Conservation (phyloP, 2,329 filamentous ascomycete genomes). For the Tricladium varicosporioides region DNA sequence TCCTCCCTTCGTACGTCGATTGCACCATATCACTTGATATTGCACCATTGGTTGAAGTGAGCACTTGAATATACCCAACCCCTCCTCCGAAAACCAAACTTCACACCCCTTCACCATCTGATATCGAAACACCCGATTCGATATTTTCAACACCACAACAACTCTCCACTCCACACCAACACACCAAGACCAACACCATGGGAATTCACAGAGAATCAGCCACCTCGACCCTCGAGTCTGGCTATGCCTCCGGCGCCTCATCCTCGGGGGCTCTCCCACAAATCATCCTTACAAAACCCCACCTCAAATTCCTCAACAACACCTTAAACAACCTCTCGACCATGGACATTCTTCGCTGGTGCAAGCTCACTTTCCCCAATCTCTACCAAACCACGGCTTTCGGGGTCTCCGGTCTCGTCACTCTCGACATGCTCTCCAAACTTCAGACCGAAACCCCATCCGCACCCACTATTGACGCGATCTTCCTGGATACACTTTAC, state of each 20-base stretch:
- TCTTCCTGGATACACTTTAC: conserved; percentile 83
- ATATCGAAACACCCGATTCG: background rate
- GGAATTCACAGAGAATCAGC: conserved; percentile 25
- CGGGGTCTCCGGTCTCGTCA: conserved; percentile 76
- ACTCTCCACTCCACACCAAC: background rate
- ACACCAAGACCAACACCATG: conserved; percentile 27
- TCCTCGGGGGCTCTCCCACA: conserved; percentile 66
- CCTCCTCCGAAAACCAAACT: conserved; percentile 3
- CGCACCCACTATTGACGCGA: conserved; percentile 59
- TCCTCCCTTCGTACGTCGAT: conserved; percentile 6
- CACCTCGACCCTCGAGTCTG: conserved; percentile 65
- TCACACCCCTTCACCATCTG: background rate
- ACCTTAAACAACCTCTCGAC: conserved; percentile 86
- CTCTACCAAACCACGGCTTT: conserved; percentile 87
- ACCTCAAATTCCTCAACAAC: conserved; percentile 86
- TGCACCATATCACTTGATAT: conserved; percentile 12
- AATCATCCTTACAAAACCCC: conserved; percentile 81
- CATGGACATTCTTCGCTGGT: conserved; percentile 89
- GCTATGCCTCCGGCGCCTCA: conserved; percentile 69
- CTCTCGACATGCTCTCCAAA: conserved; percentile 82
- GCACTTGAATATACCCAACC: conserved; percentile 8
- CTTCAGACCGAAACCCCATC: conserved; percentile 62
- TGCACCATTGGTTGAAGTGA: conserved; percentile 8
- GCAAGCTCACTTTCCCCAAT: conserved; percentile 83
- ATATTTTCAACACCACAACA: background rate